Evolutionary conservation across 192 early-diverging fungal genomes (phyloP).

Genomic region (Physocladia obscura): DNA sequence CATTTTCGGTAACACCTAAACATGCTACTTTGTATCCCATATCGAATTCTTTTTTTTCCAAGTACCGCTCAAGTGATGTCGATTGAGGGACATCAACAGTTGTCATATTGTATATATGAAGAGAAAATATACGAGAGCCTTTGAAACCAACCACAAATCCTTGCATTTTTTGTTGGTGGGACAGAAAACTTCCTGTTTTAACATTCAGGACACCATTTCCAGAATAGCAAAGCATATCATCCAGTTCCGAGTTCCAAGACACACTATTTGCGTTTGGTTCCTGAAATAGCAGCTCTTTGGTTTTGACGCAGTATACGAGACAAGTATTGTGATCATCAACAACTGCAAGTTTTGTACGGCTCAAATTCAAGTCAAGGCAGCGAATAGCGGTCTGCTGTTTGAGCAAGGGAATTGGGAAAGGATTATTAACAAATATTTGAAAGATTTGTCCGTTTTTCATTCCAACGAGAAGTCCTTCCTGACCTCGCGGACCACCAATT

Average conservation of each 20-base stretch:
- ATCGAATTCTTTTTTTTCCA: constrained; percentile 51
- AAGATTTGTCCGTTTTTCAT: constrained; percentile 55
- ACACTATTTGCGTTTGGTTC: constrained; percentile 59
- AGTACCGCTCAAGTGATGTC: constrained; percentile 47
- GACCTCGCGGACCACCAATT: constrained; percentile 52
- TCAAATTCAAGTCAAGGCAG: constrained; percentile 52
- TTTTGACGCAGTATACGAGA: constrained; percentile 50
- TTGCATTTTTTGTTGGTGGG: constrained; percentile 54
- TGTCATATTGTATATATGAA: constrained; percentile 53
- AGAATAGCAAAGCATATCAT: constrained; percentile 57
- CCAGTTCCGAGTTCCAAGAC: constrained; percentile 59
- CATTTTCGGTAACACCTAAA: constrained; percentile 55
- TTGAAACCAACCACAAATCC: constrained; percentile 62
- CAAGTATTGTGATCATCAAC: constrained; percentile 60
- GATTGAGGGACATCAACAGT: constrained; percentile 54
- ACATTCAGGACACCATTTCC: constrained; percentile 49
- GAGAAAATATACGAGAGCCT: constrained; percentile 55
- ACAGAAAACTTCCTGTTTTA: constrained; percentile 50
- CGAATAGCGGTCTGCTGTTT: constrained; percentile 44
- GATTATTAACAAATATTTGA: constrained; percentile 57
- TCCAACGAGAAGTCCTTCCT: constrained; percentile 56
- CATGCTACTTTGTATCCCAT: constrained; percentile 52
- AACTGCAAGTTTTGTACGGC: constrained; percentile 51
- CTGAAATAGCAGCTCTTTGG: constrained; percentile 57
- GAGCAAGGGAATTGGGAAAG: constrained; percentile 56